Evolutionary conservation across 2,329 filamentous ascomycete species (phyloP), one percentile per base, ranked within the genome.

Genomic region (Colletotrichum costaricense): DNA sequence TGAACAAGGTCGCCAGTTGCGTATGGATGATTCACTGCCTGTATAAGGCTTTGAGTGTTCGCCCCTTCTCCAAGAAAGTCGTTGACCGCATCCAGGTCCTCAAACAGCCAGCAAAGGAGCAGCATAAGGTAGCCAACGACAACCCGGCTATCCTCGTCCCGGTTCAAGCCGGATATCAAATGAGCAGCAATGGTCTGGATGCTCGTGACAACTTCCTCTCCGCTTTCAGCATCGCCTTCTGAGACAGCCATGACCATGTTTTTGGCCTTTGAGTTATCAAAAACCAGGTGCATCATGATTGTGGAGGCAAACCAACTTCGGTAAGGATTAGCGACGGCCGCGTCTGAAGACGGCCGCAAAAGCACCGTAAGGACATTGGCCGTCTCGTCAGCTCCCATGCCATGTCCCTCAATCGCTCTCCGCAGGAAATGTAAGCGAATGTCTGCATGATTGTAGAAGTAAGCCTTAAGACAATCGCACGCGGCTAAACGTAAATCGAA

Each of bases 121-220:
- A 98, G 84, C 93, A 97, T 98, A 16, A 98, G 84, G 80, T 98
- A 98, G 5, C 93, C 96, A 55, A 97, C 90, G 0, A 93, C 88
- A 74, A 97, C 89, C 35, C 95, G 90, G 76, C 94, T 90, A 78
- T 98, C 95, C 62, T 95, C 92, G 16, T 89, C 90, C 52, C 92
- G 90, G 77, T 94, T 91, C 19, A 98, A 86, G 4, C 93, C 93
- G 64, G 92, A 91, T 42, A 97, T 90, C n/a, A 99, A 87, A 79
- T 98, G 96, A 5, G 93, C 93, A 9, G 95, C 91, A 72, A 98
- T 89, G 1, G 92, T 93, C 81, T 99, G 97, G 63, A 99, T 94
- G 78, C 94, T 95, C 0, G 96, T 98, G 14, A 99, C 93, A 14
- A 98, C 95, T 82, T 99, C 97, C 84, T 99, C 97, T 4, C 96